These are phyloP conservation scores for Rhizopogon rudus DNA, from an alignment of 768 basidiomycete species.

Conservation along the genomic window DNA sequence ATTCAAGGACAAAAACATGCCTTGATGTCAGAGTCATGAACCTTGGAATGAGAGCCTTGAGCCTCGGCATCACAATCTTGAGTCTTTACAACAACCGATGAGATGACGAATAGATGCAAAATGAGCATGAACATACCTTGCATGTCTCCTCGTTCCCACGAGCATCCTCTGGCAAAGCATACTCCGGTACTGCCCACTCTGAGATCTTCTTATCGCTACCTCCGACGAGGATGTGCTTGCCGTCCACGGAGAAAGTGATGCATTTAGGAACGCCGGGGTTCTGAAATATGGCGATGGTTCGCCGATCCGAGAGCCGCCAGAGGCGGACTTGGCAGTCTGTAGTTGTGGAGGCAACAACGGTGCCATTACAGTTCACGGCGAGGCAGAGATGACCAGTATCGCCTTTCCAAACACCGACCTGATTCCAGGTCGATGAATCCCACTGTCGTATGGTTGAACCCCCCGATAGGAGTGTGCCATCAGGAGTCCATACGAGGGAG, in stretches of 20 bases:
- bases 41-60: neutral
- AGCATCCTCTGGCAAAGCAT: neutral
- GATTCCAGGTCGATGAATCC: neutral
- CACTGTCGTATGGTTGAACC: neutral
- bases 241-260: too few relatives aligned
- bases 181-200: neutral
- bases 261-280: too few relatives aligned
- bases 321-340: neutral
- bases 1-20: neutral
- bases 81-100: too few relatives aligned
- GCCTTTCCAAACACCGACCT: neutral
- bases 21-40: neutral
- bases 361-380: neutral
- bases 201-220: neutral
- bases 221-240: neutral
- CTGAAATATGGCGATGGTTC: neutral
- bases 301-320: constrained; percentile 13
- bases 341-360: neutral
- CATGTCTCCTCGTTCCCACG: neutral
- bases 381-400: neutral
- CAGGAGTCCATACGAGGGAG: neutral
- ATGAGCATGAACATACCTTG: neutral
- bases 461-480: neutral
- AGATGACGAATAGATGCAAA: too few relatives aligned
- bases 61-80: too few relatives aligned